A percentile compares a stretch with the other conserved stretches of the same genome.
Evolutionary conservation across 306 rosid species (phyloP).

Genomic region (Boehmeria nivea): DNA sequence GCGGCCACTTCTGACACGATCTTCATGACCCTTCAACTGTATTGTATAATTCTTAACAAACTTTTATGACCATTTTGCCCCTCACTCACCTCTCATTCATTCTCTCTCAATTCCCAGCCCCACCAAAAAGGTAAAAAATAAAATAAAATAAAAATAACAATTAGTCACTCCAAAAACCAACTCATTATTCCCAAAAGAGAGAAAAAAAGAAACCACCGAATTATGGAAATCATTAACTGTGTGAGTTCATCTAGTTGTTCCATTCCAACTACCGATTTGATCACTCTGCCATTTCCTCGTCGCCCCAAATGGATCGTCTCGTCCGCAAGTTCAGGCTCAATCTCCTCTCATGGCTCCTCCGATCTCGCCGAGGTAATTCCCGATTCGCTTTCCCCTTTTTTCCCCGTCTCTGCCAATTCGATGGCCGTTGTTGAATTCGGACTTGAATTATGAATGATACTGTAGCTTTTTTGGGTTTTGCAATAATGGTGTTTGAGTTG

Average conservation of each 20-base stretch:
- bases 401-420: no score
- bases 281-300: neutral
- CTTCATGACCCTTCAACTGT: neutral
- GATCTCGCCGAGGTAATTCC: constrained; percentile 72
- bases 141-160: neutral
- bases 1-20: neutral
- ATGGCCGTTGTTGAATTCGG: no score
- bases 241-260: constrained; percentile 37
- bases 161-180: neutral
- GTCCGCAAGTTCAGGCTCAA: constrained; percentile 59
- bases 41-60: neutral
- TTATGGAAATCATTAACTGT: constrained; percentile 2
- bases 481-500: neutral
- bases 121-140: no score
- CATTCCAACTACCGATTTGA: constrained; percentile 20
- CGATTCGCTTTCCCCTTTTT: neutral
- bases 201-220: neutral
- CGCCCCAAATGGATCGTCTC: constrained; percentile 32
- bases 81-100: no score
- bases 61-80: neutral
- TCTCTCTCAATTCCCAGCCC: neutral
- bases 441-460: neutral
- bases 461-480: neutral
- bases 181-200: neutral
- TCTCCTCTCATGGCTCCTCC: constrained; percentile 68